These are phyloP conservation scores for Blastobotrys serpentis DNA, from an alignment of 1,139 yeast species.

Conservation along the genomic window DNA sequence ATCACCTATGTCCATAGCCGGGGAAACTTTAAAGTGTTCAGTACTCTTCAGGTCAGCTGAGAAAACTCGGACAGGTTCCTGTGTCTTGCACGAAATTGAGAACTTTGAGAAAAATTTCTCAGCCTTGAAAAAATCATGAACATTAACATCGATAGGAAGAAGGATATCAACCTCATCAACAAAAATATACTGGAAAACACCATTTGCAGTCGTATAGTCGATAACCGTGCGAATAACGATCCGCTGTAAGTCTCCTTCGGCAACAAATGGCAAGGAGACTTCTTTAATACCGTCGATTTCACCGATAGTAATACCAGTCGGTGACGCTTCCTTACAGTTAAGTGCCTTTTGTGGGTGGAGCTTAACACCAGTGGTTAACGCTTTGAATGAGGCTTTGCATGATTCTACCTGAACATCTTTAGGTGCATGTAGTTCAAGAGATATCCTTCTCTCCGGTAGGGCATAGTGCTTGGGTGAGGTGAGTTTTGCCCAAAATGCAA, in stretches of 20 bases:
- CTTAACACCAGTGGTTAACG: slow-evolving; percentile 23
- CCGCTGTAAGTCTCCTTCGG: slow-evolving; percentile 14
- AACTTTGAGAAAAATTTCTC: slow-evolving; percentile 62
- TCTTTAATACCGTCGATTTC: neutral
- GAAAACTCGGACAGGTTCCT: slow-evolving; percentile 55
- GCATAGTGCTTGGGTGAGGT: slow-evolving; percentile 21
- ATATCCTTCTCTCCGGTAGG: slow-evolving; percentile 26
- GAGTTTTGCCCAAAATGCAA: slow-evolving; percentile 26
- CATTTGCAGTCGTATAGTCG: slow-evolving; percentile 21
- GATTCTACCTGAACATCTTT: slow-evolving; percentile 13
- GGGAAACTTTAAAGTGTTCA: slow-evolving; percentile 45
- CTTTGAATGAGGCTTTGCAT: slow-evolving; percentile 21
- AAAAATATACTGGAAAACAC: slow-evolving; percentile 21
- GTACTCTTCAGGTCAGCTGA: slow-evolving; percentile 45
- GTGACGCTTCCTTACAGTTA: slow-evolving; percentile 8
- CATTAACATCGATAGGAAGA: slow-evolving; percentile 65
- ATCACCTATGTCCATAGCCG: slow-evolving; percentile 33
- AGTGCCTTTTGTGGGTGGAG: slow-evolving; percentile 12
- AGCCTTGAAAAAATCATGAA: slow-evolving; percentile 68
- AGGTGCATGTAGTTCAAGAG: slow-evolving; percentile 23
- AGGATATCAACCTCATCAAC: slow-evolving; percentile 27
- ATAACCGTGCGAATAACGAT: slow-evolving; percentile 10
- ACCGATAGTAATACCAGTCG: slow-evolving; percentile 2
- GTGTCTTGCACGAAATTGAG: slow-evolving; percentile 59
- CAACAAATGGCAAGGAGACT: slow-evolving; percentile 13